These are phyloP conservation scores for Aquilaria yunnanensis DNA, from an alignment of 345 rosid genomes.

Conservation along the genomic window DNA sequence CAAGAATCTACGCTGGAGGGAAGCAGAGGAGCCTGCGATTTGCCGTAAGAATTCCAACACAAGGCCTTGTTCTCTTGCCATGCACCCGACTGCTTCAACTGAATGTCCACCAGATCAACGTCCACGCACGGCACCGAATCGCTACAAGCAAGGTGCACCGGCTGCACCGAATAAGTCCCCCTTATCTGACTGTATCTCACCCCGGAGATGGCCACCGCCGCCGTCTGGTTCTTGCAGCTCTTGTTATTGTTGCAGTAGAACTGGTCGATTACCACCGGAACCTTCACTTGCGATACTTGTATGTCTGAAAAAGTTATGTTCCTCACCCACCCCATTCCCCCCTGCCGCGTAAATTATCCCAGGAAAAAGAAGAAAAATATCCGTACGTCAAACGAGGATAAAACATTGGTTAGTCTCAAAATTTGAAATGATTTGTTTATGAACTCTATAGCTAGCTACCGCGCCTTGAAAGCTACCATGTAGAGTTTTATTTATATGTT, in stretches of 20 bases:
- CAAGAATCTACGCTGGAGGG: conserved; percentile 87
- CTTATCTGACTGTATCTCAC: conserved; percentile 50
- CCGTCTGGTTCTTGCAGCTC: conserved; percentile 65
- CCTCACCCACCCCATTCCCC: conserved; percentile 70
- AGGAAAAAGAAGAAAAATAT: neutral
- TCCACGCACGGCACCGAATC: conserved; percentile 57
- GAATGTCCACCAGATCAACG: conserved; percentile 58
- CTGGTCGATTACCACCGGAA: conserved; percentile 77
- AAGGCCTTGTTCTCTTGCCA: conserved; percentile 29
- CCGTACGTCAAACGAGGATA: neutral
- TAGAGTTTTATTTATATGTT: too few species aligned
- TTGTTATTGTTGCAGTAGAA: conserved; percentile 73
- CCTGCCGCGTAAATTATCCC: conserved; percentile 27
- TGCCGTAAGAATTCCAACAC: conserved; percentile 89
- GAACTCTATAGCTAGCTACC: too few species aligned
- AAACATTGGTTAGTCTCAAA: neutral
- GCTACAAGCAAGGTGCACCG: conserved; percentile 76
- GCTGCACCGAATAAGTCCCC: conserved; percentile 62
- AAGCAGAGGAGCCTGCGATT: conserved; percentile 55
- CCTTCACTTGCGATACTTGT: conserved; percentile 58
- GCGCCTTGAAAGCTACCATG: too few species aligned
- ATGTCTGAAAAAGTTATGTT: conserved; percentile 72
- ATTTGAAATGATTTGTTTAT: neutral
- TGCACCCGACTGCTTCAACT: conserved; percentile 40
- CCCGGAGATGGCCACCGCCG: conserved; percentile 64